Percentiles rank a stretch among this genome's conserved stretches.
Evolutionary conservation across 1,284 basidiomycete genomes (phyloP).

Genomic region (Ganoderma lingzhi): DNA sequence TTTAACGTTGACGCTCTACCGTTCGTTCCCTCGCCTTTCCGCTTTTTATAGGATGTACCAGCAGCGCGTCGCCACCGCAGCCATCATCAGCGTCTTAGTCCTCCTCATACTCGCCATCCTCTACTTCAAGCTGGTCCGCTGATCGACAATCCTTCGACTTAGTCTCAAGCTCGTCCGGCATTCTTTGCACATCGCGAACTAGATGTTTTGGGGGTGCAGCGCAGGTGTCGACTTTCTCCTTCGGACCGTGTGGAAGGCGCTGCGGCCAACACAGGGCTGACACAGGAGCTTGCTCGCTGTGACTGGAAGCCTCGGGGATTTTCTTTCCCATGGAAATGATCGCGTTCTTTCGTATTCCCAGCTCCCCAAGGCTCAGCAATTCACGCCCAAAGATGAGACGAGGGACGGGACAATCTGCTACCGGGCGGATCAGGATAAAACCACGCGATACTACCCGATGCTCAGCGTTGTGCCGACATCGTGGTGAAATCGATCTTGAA

Average conservation of each 20-base stretch:
- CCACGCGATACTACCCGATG: too few relatives aligned
- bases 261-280: neutral
- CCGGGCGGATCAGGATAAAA: too few relatives aligned
- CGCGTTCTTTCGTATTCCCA: neutral
- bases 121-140: conserved; percentile 71
- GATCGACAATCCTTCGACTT: conserved; percentile 6
- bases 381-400: too few relatives aligned
- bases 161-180: neutral
- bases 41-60: conserved; percentile 75
- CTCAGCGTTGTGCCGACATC: too few relatives aligned
- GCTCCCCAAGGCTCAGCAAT: too few relatives aligned
- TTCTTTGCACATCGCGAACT: neutral
- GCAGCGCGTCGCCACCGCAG: conserved; percentile 75
- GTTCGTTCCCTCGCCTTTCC: neutral
- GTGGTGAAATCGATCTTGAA: too few relatives aligned
- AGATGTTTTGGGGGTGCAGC: neutral
- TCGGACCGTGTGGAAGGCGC: neutral
- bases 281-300: neutral
- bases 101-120: conserved; percentile 75
- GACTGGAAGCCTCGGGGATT: neutral
- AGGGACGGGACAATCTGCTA: too few relatives aligned
- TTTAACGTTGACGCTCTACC: conserved; percentile 10
- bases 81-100: conserved; percentile 74
- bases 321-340: neutral
- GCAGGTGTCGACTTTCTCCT: neutral